Evolutionary conservation across 306 rosid genomes (phyloP), one percentile per base, ranked within the genome.

Genomic region (Quercus aquifolioides): DNA sequence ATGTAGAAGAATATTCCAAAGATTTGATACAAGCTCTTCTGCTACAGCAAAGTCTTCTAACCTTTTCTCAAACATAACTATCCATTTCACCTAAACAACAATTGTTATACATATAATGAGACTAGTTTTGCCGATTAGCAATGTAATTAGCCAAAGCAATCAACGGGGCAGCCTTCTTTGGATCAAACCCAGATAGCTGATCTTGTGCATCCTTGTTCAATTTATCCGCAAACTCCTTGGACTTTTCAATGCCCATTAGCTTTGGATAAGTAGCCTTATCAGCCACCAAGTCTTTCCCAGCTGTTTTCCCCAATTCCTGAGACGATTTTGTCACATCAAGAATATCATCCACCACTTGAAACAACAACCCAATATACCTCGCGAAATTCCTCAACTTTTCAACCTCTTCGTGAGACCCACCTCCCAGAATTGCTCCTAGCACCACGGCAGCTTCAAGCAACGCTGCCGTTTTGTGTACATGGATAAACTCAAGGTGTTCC

Each of bases 321-420:
- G 97, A 93, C 2, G 96, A 86, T 35, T 89, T 91, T 0, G 97
- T 93, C 26, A 93, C 89, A 77, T 93, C 97, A 3, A 93, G 92
- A 63, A 93, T 91, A 74, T 93, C 97, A 75, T 93, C 97, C 49
- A 93, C 97, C 18, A 93, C 96, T 78, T 93, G 97, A 81, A 89
- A 91, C 86, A 93, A 46, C 81, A 93, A 14, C 0, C 96, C 97
- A 23, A 93, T 88, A 65, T 74, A 65, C 85, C 90, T 83, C 0
- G 97, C 97, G 54, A 86, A 92, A 20, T 77, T 85, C 78, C 97
- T 79, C 18, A 92, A 71, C 54, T 51, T 84, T 23, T 91, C 97
- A 19, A 89, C 63, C 5, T 91, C 87, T 0, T 84, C 81, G 2
- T 89, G 86, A 0, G 87, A 55, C 3, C 91, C 96, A 67, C 96